These are phyloP conservation scores for Amauroascus niger DNA, from an alignment of 2,329 filamentous ascomycete species.

Conservation along the genomic window DNA sequence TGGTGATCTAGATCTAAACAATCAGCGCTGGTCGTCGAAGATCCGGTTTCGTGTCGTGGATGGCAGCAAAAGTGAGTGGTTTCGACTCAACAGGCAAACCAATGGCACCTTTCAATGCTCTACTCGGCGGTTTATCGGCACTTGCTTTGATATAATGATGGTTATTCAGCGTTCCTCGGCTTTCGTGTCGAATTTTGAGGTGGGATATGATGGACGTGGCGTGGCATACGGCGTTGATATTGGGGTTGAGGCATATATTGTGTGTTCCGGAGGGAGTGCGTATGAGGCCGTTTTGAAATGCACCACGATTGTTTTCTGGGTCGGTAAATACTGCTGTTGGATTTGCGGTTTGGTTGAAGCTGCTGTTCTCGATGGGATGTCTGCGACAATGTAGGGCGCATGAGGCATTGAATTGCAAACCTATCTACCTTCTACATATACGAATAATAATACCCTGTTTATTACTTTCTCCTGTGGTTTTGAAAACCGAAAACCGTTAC, in stretches of 20 bases:
- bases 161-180: neutral
- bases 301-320: constrained; percentile 1
- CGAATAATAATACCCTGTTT: neutral
- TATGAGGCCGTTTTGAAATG: neutral
- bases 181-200: neutral
- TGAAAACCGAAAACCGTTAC: no score
- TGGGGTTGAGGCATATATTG: constrained; percentile 2
- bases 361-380: neutral
- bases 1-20: neutral
- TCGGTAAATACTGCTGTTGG: neutral
- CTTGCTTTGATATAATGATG: neutral
- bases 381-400: neutral
- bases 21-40: neutral
- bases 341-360: neutral
- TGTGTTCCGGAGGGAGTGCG: neutral
- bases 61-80: neutral
- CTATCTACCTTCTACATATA: neutral
- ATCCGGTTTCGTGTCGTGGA: neutral
- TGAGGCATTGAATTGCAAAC: neutral
- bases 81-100: neutral
- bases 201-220: constrained; percentile 1
- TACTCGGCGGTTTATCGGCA: neutral
- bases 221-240: neutral
- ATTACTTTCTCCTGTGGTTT: no score
- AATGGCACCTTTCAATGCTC: neutral